Conservation (phyloP, 805 yeast genomes). For the Candida gorgasii region DNA sequence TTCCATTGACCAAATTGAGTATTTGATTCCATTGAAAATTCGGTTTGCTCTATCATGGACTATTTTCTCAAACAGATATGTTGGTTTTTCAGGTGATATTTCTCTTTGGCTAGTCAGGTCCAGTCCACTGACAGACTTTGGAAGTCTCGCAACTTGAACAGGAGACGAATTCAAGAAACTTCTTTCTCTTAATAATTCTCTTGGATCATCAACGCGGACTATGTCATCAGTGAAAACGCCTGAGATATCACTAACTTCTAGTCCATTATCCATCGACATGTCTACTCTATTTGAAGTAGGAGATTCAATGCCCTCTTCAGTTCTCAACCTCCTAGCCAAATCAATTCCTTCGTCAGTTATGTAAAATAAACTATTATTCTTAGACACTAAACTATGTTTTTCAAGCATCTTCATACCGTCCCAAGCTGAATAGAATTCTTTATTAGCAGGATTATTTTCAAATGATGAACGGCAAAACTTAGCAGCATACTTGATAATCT, state of each 20-base stretch:
- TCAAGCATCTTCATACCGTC: constrained; percentile 61
- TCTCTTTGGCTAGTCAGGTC: no score
- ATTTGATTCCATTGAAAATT: constrained; percentile 26
- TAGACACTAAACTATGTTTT: constrained; percentile 57
- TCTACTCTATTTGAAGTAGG: constrained; percentile 17
- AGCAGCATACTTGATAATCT: constrained; percentile 54
- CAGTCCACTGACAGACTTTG: no score
- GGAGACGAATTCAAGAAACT: constrained; percentile 11
- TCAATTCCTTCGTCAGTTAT: constrained; percentile 70
- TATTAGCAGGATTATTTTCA: constrained; percentile 56
- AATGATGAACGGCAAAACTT: constrained; percentile 61
- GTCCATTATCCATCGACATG: constrained; percentile 39
- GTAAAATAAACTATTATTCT: constrained; percentile 53
- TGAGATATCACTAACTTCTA: constrained; percentile 24
- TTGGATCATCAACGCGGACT: constrained; percentile 11
- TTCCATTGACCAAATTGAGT: constrained; percentile 62
- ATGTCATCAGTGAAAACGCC: constrained; percentile 11
- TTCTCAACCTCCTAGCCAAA: constrained; percentile 58
- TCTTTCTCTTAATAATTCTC: constrained; percentile 12
- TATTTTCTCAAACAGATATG: neutral
- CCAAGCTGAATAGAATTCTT: constrained; percentile 78
- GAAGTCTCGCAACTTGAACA: no score
- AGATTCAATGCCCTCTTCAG: constrained; percentile 40
- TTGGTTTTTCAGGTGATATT: neutral
- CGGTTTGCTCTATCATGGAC: constrained; percentile 28